Evolutionary conservation across 2,329 filamentous ascomycete genomes (phyloP).

Genomic region (Coleophoma crateriformis): DNA sequence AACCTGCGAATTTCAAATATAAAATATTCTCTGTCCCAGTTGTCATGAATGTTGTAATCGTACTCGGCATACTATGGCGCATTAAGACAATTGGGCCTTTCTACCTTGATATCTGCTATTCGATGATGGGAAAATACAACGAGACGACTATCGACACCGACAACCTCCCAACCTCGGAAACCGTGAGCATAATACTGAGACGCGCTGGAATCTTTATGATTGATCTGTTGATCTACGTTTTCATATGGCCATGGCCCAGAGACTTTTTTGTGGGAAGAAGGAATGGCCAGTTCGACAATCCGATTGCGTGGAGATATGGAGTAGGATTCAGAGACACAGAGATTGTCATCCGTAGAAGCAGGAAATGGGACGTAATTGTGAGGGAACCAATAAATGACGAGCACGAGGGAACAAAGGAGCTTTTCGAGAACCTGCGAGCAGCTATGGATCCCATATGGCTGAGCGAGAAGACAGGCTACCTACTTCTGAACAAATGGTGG

Average conservation of each 20-base stretch:
- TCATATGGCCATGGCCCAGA: slow-evolving; percentile 68
- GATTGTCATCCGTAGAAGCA: slow-evolving; percentile 73
- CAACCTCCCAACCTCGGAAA: slow-evolving; percentile 48
- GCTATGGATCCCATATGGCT: slow-evolving; percentile 66
- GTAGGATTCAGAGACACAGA: slow-evolving; percentile 76
- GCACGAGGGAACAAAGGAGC: slow-evolving; percentile 46
- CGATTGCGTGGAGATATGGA: slow-evolving; percentile 65
- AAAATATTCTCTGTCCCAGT: slow-evolving; percentile 79
- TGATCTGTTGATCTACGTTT: slow-evolving; percentile 65
- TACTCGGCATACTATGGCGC: slow-evolving; percentile 60
- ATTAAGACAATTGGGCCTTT: slow-evolving; percentile 63
- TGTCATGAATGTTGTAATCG: slow-evolving; percentile 66
- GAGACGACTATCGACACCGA: slow-evolving; percentile 58
- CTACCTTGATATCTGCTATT: slow-evolving; percentile 46
- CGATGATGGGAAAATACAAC: slow-evolving; percentile 35
- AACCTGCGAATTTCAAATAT: slow-evolving; percentile 66
- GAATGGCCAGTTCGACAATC: slow-evolving; percentile 41
- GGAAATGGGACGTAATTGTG: slow-evolving; percentile 62
- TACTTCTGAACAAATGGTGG: slow-evolving; percentile 81
- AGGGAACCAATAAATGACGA: slow-evolving; percentile 31
- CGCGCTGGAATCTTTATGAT: slow-evolving; percentile 64
- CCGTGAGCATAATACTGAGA: slow-evolving; percentile 40
- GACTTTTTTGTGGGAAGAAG: slow-evolving; percentile 61
- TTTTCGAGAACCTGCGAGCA: slow-evolving; percentile 56
- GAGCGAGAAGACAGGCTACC: slow-evolving; percentile 76